Conservation (phyloP, 306 rosid genomes). For the Glycyrrhiza uralensis region DNA sequence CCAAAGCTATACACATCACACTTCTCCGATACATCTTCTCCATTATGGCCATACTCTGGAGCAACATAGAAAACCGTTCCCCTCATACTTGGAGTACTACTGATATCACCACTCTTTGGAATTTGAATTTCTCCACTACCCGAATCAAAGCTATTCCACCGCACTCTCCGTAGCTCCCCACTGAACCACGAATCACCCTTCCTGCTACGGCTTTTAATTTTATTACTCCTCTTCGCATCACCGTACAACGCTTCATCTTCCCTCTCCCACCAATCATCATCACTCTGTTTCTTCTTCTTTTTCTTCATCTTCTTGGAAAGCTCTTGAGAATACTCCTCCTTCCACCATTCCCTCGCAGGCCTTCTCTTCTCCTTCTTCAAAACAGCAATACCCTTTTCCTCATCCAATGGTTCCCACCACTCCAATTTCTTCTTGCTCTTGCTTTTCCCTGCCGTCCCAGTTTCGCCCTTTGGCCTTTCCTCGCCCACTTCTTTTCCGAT, state of each 20-base stretch:
- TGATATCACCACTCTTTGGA: conserved; percentile 62
- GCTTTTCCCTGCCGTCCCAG: conserved; percentile 38
- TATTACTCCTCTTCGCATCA: conserved; percentile 38
- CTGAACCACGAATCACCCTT: conserved; percentile 78
- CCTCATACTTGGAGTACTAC: conserved; percentile 75
- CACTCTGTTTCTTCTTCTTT: conserved; percentile 35
- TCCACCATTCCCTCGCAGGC: conserved; percentile 93
- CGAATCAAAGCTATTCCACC: conserved; percentile 50
- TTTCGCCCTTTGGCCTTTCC: conserved; percentile 36
- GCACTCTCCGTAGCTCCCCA: conserved; percentile 45
- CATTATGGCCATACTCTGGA: conserved; percentile 69
- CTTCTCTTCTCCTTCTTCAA: conserved; percentile 54
- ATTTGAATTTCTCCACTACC: conserved; percentile 60
- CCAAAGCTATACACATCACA: conserved; percentile 88
- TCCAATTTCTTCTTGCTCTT: conserved; percentile 58
- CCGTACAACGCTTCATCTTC: conserved; percentile 42
- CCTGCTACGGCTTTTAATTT: conserved; percentile 42
- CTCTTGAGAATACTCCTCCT: conserved; percentile 77
- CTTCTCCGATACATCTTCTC: conserved; percentile 61
- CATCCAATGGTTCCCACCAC: conserved; percentile 87
- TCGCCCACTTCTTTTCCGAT: conserved; percentile 62
- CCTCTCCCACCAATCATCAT: conserved; percentile 40
- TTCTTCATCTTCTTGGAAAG: conserved; percentile 62
- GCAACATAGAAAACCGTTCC: conserved; percentile 91
- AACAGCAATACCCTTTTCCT: conserved; percentile 25